phyloP scores from a whole-genome alignment of 345 rosid species.

The Salix dunnii region DNA sequence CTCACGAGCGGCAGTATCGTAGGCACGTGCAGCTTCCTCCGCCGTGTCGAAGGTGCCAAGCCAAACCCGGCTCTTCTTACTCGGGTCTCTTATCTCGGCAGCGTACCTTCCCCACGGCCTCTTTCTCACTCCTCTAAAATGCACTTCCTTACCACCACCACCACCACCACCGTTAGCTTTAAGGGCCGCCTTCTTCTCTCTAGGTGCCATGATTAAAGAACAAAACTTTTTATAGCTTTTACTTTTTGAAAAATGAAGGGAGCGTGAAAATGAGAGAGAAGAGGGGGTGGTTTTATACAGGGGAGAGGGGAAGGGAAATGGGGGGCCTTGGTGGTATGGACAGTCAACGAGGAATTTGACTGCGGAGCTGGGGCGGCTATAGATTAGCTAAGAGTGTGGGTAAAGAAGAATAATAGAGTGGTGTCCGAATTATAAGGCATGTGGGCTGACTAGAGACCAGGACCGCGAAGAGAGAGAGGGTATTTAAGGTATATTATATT shows the following conservation, averaged over 20 bases:
- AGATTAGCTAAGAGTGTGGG: neutral
- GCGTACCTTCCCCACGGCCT: conserved; percentile 90
- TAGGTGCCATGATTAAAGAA: conserved; percentile 43
- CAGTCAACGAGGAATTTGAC: conserved; percentile 44
- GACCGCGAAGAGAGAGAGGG: neutral
- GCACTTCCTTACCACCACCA: conserved; percentile 37
- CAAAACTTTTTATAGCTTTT: neutral
- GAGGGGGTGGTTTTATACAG: conserved; percentile 27
- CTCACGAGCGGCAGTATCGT: conserved; percentile 57
- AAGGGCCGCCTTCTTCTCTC: conserved; percentile 31
- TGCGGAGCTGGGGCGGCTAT: conserved; percentile 32
- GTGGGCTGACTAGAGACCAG: conserved; percentile 24
- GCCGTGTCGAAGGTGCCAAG: conserved; percentile 85
- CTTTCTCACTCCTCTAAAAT: conserved; percentile 82
- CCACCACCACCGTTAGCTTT: conserved; percentile 21
- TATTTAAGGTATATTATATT: neutral
- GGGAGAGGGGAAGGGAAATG: conserved; percentile 6
- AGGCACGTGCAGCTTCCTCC: conserved; percentile 74
- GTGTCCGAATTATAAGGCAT: conserved; percentile 29
- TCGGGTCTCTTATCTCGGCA: conserved; percentile 83
- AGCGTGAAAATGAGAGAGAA: neutral
- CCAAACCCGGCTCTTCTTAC: conserved; percentile 71
- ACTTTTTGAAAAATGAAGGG: neutral
- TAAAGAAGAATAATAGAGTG: conserved; percentile 3
- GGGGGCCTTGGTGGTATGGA: neutral